Percentiles rank a stretch among this genome's conserved stretches.
phyloP scores from a whole-genome alignment of 2,329 filamentous ascomycete species.

The Cytospora piceicola region DNA sequence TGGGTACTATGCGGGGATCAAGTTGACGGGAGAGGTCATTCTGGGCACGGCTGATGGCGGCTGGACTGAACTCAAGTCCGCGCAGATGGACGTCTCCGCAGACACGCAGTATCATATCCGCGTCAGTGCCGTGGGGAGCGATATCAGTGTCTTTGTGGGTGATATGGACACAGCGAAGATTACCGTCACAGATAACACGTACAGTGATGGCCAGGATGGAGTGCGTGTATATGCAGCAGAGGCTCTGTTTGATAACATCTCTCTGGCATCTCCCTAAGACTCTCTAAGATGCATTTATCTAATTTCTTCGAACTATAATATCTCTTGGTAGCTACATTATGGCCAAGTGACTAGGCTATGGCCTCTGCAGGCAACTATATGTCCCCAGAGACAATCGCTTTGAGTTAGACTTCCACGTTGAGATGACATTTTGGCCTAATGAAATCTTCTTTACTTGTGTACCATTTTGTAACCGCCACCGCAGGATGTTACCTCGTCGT shows the following conservation, averaged over 20 bases:
- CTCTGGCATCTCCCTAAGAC: slow-evolving; percentile 30
- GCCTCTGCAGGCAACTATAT: slow-evolving; percentile 28
- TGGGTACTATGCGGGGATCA: slow-evolving; percentile 40
- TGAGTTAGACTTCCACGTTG: slow-evolving; percentile 25
- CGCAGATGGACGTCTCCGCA: slow-evolving; percentile 11
- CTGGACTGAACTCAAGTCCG: slow-evolving; percentile 30
- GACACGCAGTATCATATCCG: slow-evolving; percentile 34
- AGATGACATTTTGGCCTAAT: slow-evolving; percentile 24
- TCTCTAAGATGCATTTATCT: neutral
- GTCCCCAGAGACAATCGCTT: slow-evolving; percentile 25
- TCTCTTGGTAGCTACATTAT: slow-evolving; percentile 9
- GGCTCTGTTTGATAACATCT: slow-evolving; percentile 37
- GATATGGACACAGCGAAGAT: slow-evolving; percentile 35
- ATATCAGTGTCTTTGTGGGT: slow-evolving; percentile 38
- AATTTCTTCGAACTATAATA: neutral
- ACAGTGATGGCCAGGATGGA: slow-evolving; percentile 35
- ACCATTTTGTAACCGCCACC: neutral
- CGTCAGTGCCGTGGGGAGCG: slow-evolving; percentile 35
- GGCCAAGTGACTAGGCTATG: no score
- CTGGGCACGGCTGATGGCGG: slow-evolving; percentile 35
- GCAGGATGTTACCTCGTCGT: no score
- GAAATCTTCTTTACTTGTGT: slow-evolving; percentile 23
- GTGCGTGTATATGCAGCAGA: slow-evolving; percentile 33
- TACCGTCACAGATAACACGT: slow-evolving; percentile 32
- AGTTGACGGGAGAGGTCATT: slow-evolving; percentile 34